Conservation (phyloP, 148 eudicot genomes). For the Gaultheria prostrata region DNA sequence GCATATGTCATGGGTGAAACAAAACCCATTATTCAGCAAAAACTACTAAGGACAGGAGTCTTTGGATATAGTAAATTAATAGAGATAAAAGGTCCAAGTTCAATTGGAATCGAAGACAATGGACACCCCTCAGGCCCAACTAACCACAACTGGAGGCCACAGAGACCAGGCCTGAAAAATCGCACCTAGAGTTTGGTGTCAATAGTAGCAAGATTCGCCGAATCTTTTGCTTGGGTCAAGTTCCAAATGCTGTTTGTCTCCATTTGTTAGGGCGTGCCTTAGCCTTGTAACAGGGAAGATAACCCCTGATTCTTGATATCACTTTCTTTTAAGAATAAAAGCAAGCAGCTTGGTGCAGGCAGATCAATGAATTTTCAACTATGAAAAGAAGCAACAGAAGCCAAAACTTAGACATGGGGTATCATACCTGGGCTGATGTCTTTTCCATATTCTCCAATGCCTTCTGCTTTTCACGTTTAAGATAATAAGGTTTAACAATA, state of each 20-base stretch:
- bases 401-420: not conserved
- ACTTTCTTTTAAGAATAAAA: not conserved
- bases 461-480: constrained; percentile 77
- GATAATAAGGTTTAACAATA: constrained; percentile 74
- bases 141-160: constrained; percentile 4
- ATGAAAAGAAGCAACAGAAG: not conserved
- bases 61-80: not conserved
- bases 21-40: not conserved
- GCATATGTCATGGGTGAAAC: not conserved
- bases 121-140: not conserved
- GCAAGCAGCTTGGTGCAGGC: constrained; percentile 5
- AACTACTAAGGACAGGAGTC: not conserved
- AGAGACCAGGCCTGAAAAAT: not conserved
- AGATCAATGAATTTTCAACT: not conserved
- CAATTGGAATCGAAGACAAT: not conserved
- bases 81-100: not conserved
- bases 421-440: constrained; percentile 72
- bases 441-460: constrained; percentile 59
- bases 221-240: not conserved
- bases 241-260: not conserved
- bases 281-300: not conserved
- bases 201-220: not conserved
- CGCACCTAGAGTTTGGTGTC: not conserved
- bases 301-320: not conserved
- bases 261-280: not conserved